Evolutionary conservation across 116 monocot species (phyloP).

Genomic region (Papilionanthe hybrid): DNA sequence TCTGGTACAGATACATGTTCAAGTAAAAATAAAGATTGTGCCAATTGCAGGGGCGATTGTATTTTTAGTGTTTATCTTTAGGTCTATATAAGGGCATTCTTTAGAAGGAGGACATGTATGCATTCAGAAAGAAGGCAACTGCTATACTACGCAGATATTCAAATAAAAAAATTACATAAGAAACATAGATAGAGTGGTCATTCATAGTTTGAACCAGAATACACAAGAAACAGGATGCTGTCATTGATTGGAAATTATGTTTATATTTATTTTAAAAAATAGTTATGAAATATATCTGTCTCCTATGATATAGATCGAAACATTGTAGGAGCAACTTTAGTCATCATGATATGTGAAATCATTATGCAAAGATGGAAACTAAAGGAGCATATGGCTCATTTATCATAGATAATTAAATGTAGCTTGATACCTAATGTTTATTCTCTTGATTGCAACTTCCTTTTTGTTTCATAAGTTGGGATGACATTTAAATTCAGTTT

Average conservation of each 20-base stretch:
- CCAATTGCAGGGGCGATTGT: background rate
- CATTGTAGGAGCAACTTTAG: background rate
- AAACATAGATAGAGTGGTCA: background rate
- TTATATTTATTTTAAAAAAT: background rate
- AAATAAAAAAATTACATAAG: background rate
- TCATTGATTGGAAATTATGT: background rate
- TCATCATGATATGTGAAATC: background rate
- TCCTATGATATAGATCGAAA: background rate
- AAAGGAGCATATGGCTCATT: background rate
- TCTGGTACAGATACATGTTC: background rate
- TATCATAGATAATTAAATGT: too few species aligned
- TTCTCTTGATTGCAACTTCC: too few species aligned
- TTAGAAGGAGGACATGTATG: background rate
- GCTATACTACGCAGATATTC: background rate
- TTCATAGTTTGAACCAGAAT: slow-evolving; percentile 5
- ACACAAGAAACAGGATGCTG: background rate
- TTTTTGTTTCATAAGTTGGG: too few species aligned
- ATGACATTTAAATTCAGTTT: too few species aligned
- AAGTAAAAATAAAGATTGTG: background rate
- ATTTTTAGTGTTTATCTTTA: background rate
- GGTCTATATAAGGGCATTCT: background rate
- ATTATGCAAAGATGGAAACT: background rate
- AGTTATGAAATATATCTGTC: background rate
- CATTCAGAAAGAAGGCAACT: background rate
- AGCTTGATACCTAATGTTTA: too few species aligned